phyloP scores from a whole-genome alignment of 805 yeast genomes.

The Ogataea trehalophila region DNA sequence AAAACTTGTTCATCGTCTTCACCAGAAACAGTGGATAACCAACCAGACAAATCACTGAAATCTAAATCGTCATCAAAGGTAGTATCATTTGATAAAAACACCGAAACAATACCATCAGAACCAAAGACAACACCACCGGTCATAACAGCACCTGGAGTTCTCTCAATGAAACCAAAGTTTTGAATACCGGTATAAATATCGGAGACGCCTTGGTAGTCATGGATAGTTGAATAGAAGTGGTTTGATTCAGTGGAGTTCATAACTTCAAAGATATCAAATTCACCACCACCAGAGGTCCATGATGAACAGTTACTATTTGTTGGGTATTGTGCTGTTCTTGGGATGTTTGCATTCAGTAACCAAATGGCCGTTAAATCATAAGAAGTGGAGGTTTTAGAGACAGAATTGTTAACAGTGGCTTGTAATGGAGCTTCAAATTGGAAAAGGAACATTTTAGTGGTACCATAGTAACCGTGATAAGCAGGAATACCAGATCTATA shows the following conservation, averaged over 20 bases:
- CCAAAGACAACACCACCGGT: slow-evolving; percentile 71
- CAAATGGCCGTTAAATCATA: slow-evolving; percentile 72
- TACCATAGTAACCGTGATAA: slow-evolving; percentile 68
- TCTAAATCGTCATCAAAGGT: slow-evolving; percentile 41
- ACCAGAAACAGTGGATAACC: background rate
- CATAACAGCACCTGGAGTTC: slow-evolving; percentile 51
- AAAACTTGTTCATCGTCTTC: background rate
- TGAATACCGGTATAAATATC: slow-evolving; percentile 58
- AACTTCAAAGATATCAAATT: slow-evolving; percentile 71
- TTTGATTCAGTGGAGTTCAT: slow-evolving; percentile 55
- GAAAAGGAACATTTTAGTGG: slow-evolving; percentile 66
- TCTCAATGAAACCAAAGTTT: slow-evolving; percentile 48
- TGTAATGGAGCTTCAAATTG: slow-evolving; percentile 59
- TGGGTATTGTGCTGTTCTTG: slow-evolving; percentile 72
- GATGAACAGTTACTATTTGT: slow-evolving; percentile 60
- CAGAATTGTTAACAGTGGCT: slow-evolving; percentile 33
- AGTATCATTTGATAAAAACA: slow-evolving; percentile 54
- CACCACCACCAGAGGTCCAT: slow-evolving; percentile 78
- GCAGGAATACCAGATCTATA: slow-evolving; percentile 82
- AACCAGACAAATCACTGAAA: slow-evolving; percentile 18
- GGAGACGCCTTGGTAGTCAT: slow-evolving; percentile 70
- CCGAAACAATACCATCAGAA: slow-evolving; percentile 53
- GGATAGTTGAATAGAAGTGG: slow-evolving; percentile 62
- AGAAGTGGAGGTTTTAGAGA: slow-evolving; percentile 28
- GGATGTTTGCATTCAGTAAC: slow-evolving; percentile 67